A percentile compares a stretch with the other conserved stretches of the same genome.
phyloP scores from a whole-genome alignment of 495 filamentous ascomycete genomes.

The Lophium mytilinum region DNA sequence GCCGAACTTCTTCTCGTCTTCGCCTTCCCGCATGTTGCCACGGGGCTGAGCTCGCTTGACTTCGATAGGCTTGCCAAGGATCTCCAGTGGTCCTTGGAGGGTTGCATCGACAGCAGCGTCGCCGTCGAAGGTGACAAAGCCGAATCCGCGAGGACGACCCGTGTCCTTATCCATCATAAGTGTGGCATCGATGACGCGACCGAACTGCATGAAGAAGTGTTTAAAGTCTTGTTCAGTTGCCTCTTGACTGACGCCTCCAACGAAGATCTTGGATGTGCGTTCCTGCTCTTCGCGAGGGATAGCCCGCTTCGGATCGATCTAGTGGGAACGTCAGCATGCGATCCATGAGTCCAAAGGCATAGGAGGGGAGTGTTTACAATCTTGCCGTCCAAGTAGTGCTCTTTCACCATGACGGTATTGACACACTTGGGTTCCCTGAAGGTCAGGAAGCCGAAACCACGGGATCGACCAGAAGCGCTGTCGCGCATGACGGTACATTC shows the following conservation, averaged over 20 bases:
- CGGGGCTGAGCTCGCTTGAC: constrained; percentile 96
- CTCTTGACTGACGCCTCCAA: constrained; percentile 95
- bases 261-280: constrained; percentile 95
- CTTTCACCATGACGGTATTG: constrained; percentile 99
- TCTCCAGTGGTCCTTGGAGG: constrained; percentile 69
- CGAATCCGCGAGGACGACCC: constrained; percentile 87
- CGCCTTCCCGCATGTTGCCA: constrained; percentile 88
- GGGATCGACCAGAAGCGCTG: constrained; percentile 82
- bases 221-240: constrained; percentile 92
- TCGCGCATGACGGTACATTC: constrained; percentile 99
- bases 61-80: constrained; percentile 91
- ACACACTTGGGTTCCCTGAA: constrained; percentile 96
- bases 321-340: constrained; percentile 18
- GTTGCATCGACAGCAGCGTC: constrained; percentile 92
- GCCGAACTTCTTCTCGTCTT: constrained; percentile 46
- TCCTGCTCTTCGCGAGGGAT: constrained; percentile 98
- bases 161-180: constrained; percentile 99
- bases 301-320: constrained; percentile 95
- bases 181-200: constrained; percentile 90
- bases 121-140: constrained; percentile 98
- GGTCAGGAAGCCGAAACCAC: constrained; percentile 94
- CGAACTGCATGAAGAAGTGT: constrained; percentile 92
- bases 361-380: constrained; percentile 53
- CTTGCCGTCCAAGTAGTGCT: constrained; percentile 95
- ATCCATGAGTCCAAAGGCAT: constrained; percentile 5